Conservation (phyloP, 192 early-diverging fungal species). For the Coemansia asiatica region DNA sequence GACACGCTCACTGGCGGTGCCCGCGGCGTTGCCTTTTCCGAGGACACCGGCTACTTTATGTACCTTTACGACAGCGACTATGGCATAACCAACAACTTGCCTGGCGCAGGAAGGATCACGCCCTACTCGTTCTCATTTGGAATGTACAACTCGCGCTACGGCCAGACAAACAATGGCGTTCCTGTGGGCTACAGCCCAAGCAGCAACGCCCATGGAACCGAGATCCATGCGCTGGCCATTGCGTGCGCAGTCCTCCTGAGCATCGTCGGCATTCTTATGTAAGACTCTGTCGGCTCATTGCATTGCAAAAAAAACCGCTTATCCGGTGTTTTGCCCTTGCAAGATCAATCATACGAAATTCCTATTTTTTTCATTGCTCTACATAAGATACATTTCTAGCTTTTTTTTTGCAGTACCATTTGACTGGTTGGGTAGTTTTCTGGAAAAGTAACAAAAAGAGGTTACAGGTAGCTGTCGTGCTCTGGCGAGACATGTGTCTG, state of each 20-base stretch:
- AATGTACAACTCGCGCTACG: constrained; percentile 53
- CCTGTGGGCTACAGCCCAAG: constrained; percentile 46
- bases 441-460: too few relatives aligned
- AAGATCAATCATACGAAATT: too few relatives aligned
- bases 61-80: constrained; percentile 49
- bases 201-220: constrained; percentile 12
- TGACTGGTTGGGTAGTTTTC: too few relatives aligned
- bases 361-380: too few relatives aligned
- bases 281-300: too few relatives aligned
- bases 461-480: too few relatives aligned
- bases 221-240: constrained; percentile 19
- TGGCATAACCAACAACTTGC: constrained; percentile 26
- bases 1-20: constrained; percentile 38
- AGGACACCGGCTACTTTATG: constrained; percentile 35
- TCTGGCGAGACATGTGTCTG: too few relatives aligned
- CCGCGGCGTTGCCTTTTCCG: constrained; percentile 31
- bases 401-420: too few relatives aligned
- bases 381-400: too few relatives aligned
- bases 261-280: constrained; percentile 16
- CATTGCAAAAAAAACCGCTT: too few relatives aligned
- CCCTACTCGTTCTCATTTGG: constrained; percentile 39
- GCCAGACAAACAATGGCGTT: constrained; percentile 41
- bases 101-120: constrained; percentile 32
- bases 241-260: constrained; percentile 14
- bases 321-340: too few relatives aligned